Evolutionary conservation across 139 green algal genomes (phyloP).

Genomic region (Desmodesmus armatus): DNA sequence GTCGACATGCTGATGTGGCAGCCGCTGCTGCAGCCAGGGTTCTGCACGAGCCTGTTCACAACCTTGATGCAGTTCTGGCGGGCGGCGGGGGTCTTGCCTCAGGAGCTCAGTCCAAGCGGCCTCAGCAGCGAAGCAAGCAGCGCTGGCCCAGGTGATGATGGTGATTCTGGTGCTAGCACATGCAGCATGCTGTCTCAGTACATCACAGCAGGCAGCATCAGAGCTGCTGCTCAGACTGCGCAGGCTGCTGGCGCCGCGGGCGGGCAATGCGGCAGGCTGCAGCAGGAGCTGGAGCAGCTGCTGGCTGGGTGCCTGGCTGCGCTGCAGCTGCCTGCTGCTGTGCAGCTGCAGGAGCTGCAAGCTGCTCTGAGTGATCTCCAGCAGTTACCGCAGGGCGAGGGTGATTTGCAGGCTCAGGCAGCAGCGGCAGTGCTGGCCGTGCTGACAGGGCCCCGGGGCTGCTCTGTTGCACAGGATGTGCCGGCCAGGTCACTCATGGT

Average conservation of each 20-base stretch:
- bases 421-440: neutral
- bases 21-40: constrained; percentile 38
- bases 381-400: neutral
- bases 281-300: constrained; percentile 29
- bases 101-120: too few species aligned
- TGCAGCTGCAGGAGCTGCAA: constrained; percentile 15
- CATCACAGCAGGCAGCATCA: neutral
- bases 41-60: constrained; percentile 10
- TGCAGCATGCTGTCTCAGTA: neutral
- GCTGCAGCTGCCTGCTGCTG: neutral
- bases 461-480: too few species aligned
- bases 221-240: neutral
- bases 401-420: neutral
- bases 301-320: constrained; percentile 14
- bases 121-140: neutral
- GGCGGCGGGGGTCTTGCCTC: constrained; percentile 5
- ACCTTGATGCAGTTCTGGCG: constrained; percentile 8
- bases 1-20: constrained; percentile 19
- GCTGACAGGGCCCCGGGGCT: too few species aligned
- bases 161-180: neutral
- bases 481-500: too few species aligned
- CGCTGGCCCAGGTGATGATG: neutral
- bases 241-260: neutral
- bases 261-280: neutral
- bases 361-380: neutral